Conservation (phyloP, 2,329 filamentous ascomycete species). For the Clonostachys chloroleuca region DNA sequence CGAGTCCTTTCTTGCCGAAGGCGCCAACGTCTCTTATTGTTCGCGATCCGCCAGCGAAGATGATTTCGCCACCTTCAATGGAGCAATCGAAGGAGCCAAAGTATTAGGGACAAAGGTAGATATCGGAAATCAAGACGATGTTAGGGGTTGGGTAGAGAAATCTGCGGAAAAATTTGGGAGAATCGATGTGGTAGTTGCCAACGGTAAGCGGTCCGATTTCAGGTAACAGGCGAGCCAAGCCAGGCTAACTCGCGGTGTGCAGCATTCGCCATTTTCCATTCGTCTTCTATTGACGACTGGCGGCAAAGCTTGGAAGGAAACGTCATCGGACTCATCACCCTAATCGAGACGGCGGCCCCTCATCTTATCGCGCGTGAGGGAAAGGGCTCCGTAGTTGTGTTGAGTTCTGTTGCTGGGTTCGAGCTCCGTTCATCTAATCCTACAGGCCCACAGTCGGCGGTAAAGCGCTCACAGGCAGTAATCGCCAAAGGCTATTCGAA, state of each 20-base stretch:
- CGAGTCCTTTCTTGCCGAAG: conserved; percentile 12
- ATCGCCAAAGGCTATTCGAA: conserved; percentile 6
- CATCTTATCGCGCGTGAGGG: conserved; percentile 6
- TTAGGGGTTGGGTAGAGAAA: conserved; percentile 8
- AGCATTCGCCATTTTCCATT: background rate
- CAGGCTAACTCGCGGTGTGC: background rate
- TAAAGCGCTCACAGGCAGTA: conserved; percentile 14
- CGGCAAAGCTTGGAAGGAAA: background rate
- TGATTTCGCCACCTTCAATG: conserved; percentile 10
- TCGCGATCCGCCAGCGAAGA: conserved; percentile 9
- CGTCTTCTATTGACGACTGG: too few species aligned
- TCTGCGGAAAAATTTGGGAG: conserved; percentile 10
- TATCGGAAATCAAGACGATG: conserved; percentile 6
- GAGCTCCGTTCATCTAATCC: conserved; percentile 5
- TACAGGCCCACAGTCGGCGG: conserved; percentile 9
- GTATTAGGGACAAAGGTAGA: conserved; percentile 12
- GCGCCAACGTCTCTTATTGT: conserved; percentile 18
- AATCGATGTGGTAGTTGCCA: conserved; percentile 14
- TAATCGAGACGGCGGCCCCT: background rate
- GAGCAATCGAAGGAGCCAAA: conserved; percentile 2
- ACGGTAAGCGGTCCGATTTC: conserved; percentile 6
- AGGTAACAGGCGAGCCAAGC: background rate
- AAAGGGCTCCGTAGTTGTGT: conserved; percentile 13
- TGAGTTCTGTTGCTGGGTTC: conserved; percentile 15
- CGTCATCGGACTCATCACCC: background rate